These are phyloP conservation scores for Thermochaetoides thermophila DNA, from an alignment of 495 filamentous ascomycete genomes.

Conservation along the genomic window DNA sequence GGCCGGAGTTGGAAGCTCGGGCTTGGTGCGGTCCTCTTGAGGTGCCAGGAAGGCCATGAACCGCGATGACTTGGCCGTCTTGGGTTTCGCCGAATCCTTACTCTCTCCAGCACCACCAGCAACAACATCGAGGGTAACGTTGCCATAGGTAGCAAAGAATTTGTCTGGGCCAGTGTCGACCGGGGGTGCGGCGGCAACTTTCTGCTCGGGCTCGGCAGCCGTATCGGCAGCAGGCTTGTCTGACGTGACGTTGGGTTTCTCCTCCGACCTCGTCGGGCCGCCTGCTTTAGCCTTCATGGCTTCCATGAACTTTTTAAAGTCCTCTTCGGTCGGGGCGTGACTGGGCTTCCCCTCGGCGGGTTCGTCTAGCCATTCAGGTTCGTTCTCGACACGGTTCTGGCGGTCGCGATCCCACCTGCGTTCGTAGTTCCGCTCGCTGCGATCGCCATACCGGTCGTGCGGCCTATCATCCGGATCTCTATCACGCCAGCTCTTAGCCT, in stretches of 20 bases:
- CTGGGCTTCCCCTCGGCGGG: constrained; percentile 52
- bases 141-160: constrained; percentile 58
- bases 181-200: constrained; percentile 39
- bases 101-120: constrained; percentile 26
- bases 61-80: constrained; percentile 49
- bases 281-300: constrained; percentile 56
- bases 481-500: constrained; percentile 51
- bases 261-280: constrained; percentile 25
- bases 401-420: constrained; percentile 51
- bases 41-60: constrained; percentile 74
- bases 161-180: constrained; percentile 57
- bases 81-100: constrained; percentile 24
- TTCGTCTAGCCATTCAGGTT: constrained; percentile 78
- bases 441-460: constrained; percentile 25
- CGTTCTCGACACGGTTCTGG: constrained; percentile 50
- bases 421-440: constrained; percentile 29
- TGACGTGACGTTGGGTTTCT: constrained; percentile 29
- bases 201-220: constrained; percentile 20
- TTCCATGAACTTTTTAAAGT: constrained; percentile 93
- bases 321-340: constrained; percentile 69
- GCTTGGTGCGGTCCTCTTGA: constrained; percentile 45
- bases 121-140: constrained; percentile 25
- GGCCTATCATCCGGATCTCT: constrained; percentile 38
- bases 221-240: constrained; percentile 19
- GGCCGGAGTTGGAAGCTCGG: no score